Evolutionary conservation across 164 flowering plant genomes (phyloP).

Genomic region (grape (Vitis vinifera)): DNA sequence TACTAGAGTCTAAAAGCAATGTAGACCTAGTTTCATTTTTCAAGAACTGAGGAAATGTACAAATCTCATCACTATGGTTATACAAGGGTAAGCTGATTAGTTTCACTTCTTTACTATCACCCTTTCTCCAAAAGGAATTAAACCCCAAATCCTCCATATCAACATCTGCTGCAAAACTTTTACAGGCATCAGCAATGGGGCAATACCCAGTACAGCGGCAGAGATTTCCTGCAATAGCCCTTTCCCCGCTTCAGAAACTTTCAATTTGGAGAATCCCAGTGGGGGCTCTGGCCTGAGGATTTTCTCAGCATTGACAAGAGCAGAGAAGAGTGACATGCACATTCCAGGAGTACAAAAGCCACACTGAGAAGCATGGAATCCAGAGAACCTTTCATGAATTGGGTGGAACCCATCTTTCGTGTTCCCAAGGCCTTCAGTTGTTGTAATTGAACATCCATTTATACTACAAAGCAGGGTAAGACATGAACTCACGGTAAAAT

Average conservation of each 20-base stretch:
- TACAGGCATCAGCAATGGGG: constrained; percentile 92
- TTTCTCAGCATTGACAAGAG: constrained; percentile 73
- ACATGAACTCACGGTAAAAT: constrained; percentile 71
- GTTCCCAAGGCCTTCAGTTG: constrained; percentile 88
- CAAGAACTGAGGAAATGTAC: constrained; percentile 63
- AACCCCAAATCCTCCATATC: constrained; percentile 93
- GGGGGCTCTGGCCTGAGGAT: constrained; percentile 44
- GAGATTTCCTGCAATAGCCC: constrained; percentile 72
- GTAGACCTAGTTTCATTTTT: constrained; percentile 38
- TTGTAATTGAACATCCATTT: constrained; percentile 79
- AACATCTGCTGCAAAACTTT: constrained; percentile 80
- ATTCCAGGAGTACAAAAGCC: constrained; percentile 97
- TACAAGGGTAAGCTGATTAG: constrained; percentile 44
- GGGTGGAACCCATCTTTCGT: constrained; percentile 76
- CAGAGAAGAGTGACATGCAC: constrained; percentile 81
- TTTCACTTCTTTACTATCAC: constrained; percentile 33
- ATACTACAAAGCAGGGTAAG: constrained; percentile 82
- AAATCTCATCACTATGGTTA: constrained; percentile 17
- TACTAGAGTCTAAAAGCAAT: constrained; percentile 25
- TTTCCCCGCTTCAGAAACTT: constrained; percentile 75
- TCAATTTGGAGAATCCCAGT: constrained; percentile 79
- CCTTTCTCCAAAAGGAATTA: constrained; percentile 69
- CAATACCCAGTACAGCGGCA: constrained; percentile 95
- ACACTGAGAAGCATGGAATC: constrained; percentile 96
- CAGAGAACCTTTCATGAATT: constrained; percentile 77